These are phyloP conservation scores for Cladobotryum mycophilum DNA, from an alignment of 2,329 filamentous ascomycete species.

Conservation along the genomic window DNA sequence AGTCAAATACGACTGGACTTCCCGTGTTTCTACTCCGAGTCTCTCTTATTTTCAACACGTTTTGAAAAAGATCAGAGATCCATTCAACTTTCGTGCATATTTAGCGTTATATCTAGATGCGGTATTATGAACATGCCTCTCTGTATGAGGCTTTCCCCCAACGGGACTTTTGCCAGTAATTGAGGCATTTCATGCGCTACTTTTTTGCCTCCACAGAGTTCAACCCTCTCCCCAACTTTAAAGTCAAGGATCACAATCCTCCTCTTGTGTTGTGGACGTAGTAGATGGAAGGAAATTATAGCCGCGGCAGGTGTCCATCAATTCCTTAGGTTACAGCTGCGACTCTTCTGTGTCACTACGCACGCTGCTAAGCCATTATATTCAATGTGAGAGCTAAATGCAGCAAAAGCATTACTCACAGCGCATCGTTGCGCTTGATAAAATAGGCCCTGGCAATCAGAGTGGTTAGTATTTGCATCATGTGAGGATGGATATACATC, in stretches of 20 bases:
- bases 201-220: neutral
- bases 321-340: neutral
- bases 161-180: neutral
- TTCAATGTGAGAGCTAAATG: neutral
- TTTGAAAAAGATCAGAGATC: too few species aligned
- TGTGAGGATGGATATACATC: too few species aligned
- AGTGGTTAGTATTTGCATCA: neutral
- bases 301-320: neutral
- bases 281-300: neutral
- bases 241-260: neutral
- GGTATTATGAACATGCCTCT: neutral
- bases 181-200: neutral
- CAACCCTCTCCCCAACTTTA: neutral
- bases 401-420: slow-evolving; percentile 19
- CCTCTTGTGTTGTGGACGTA: neutral
- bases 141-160: neutral
- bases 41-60: too few species aligned
- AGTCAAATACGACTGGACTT: neutral
- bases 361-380: neutral
- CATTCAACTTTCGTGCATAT: neutral
- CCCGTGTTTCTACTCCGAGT: neutral
- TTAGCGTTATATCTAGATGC: neutral
- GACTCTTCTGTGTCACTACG: neutral
- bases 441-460: slow-evolving; percentile 49
- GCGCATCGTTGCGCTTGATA: slow-evolving; percentile 45